phyloP scores from a whole-genome alignment of 257 asterid genomes.

The Lantana camara region DNA sequence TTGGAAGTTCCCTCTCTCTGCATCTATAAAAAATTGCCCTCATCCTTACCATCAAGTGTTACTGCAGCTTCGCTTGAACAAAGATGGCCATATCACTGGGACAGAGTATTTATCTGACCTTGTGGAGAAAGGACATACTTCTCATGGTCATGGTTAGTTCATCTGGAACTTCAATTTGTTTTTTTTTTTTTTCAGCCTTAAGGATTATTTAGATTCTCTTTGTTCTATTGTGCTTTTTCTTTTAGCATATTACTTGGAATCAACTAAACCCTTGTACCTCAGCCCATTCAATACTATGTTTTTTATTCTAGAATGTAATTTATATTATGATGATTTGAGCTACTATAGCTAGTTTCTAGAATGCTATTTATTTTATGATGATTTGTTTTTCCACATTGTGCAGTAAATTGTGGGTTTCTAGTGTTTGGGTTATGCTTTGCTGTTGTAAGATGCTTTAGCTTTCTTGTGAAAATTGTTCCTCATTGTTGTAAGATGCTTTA shows the following conservation, averaged over 20 bases:
- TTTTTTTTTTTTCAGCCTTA: too few relatives aligned
- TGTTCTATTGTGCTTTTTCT: background rate
- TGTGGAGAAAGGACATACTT: conserved; percentile 84
- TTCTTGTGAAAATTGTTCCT: background rate
- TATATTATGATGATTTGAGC: background rate
- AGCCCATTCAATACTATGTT: background rate
- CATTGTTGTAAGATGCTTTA: background rate
- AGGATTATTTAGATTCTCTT: conserved; percentile 15
- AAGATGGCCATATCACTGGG: conserved; percentile 75
- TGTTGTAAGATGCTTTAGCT: background rate
- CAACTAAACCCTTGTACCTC: background rate
- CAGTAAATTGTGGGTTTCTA: background rate
- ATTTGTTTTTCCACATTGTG: background rate
- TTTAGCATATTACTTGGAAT: background rate
- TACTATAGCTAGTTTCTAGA: conserved; percentile 15
- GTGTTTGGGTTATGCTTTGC: background rate
- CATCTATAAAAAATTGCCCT: background rate
- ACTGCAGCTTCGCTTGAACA: conserved; percentile 88
- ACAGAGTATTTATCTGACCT: conserved; percentile 92
- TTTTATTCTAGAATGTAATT: background rate
- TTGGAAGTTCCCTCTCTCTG: background rate
- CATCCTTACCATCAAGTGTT: conserved; percentile 36
- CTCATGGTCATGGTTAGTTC: conserved; percentile 81
- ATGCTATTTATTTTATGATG: conserved; percentile 8
- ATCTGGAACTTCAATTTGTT: background rate